Evolutionary conservation across 305 asterid species (phyloP), one percentile per base, ranked within the genome.

Genomic region (Stenogyne calaminthoides): DNA sequence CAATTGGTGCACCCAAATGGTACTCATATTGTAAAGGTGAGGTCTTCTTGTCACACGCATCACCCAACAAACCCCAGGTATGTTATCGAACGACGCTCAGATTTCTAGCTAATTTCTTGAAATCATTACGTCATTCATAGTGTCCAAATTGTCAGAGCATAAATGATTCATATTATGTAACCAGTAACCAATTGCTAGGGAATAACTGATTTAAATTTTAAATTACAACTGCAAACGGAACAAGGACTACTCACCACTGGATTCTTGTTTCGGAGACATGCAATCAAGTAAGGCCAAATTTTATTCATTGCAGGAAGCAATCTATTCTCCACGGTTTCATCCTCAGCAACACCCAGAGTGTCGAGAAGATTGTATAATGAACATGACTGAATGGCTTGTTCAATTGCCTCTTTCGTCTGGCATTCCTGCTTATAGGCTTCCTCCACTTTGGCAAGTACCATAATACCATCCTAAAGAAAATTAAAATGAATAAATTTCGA

Each of bases 271-370:
- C 81, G 91, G 64, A 95, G 82, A 74, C 98, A 95, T 62, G 94
- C 72, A 65, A 92, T 88, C 76, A 95, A 81, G 80, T 82, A 95
- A 20, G 98, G 98, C 99, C 99, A 95, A 18, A 90, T 86, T 87
- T 90, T 92, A 73, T 95, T 95, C 88, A 86, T 80, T 42, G 99
- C 98, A 71, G 99, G 99, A 80, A 95, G 97, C 81, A 89, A 79
- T 84, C 94, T 80, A 71, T 89, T 92, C 81, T 92, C 99, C 18
- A 63, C 80, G 64, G 89, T 75, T 83, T 88, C 98, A 83, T 92
- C 98, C 84, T 82, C 91, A 46, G 87, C 79, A 64, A 86, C 89
- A 72, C 83, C 91, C 52, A 90, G 80, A 67, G 87, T 80, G 77
- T 95, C 98, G 59, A 70, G 85, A 72, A 92, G 96, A 79, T 75